Evolutionary conservation across 129 eudicot genomes (phyloP).

Genomic region (Arctium minus): DNA sequence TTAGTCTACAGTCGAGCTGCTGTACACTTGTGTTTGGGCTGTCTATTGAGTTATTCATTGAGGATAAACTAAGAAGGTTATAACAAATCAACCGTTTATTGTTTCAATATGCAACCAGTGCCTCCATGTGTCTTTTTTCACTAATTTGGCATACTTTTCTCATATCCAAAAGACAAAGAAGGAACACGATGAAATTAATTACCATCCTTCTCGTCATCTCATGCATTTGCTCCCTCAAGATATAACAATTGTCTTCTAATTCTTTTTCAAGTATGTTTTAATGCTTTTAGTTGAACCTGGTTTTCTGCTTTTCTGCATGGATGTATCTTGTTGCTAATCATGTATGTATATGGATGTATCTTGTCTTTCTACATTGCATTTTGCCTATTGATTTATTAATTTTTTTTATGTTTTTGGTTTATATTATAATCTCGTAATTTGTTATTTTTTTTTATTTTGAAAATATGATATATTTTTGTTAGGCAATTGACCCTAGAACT

Average conservation of each 20-base stretch:
- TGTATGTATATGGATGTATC: not conserved
- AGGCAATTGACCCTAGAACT: constrained; percentile 97
- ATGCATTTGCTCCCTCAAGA: not conserved
- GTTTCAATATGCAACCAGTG: too few species aligned
- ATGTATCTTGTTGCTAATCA: not conserved
- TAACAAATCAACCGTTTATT: too few species aligned
- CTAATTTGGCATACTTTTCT: not conserved
- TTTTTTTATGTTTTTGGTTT: not conserved
- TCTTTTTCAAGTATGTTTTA: not conserved
- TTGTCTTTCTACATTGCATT: not conserved
- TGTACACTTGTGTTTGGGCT: too few species aligned
- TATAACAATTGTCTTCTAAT: not conserved
- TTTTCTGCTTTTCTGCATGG: not conserved
- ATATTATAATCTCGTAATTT: not conserved
- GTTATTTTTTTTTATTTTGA: not conserved
- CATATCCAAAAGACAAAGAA: not conserved
- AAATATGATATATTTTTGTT: not conserved
- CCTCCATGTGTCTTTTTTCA: too few species aligned
- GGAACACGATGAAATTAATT: not conserved
- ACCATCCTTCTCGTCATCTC: not conserved
- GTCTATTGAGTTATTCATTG: too few species aligned
- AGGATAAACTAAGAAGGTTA: too few species aligned
- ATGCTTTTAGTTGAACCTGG: constrained; percentile 7
- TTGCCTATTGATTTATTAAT: not conserved
- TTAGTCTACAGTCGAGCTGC: too few species aligned